Percentiles rank a stretch among this genome's conserved stretches.
Conservation (phyloP, 2,329 filamentous ascomycete genomes). For the Coniochaeta ligniaria region DNA sequence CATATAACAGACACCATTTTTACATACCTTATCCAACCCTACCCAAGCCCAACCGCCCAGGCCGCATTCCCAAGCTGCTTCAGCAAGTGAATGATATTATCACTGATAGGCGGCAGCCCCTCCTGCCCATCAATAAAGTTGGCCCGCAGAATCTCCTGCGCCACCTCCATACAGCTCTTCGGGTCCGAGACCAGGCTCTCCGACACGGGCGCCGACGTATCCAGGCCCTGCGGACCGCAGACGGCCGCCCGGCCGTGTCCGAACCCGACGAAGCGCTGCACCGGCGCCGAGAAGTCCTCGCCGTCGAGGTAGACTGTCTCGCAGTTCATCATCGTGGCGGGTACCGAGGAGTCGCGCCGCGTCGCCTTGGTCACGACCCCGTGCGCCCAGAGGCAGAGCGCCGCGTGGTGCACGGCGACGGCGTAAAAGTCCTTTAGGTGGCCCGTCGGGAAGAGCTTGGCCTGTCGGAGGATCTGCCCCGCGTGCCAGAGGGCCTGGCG, state of each 20-base stretch:
- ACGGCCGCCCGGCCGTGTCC: conserved; percentile 48
- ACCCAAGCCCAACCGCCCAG: conserved; percentile 24
- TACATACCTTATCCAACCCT: background rate
- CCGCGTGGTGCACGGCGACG: conserved; percentile 61
- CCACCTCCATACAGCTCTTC: conserved; percentile 49
- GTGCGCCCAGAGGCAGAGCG: conserved; percentile 62
- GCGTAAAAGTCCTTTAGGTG: conserved; percentile 60
- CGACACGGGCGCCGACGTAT: conserved; percentile 8
- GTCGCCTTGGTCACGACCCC: conserved; percentile 47
- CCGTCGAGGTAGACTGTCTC: conserved; percentile 48
- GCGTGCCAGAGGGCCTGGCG: conserved; percentile 61
- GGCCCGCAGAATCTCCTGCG: conserved; percentile 46
- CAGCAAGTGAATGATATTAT: conserved; percentile 59
- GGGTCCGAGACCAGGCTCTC: conserved; percentile 46
- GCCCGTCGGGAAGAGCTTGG: conserved; percentile 43
- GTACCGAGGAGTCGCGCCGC: background rate
- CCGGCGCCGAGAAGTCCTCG: conserved; percentile 39
- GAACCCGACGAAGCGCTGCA: conserved; percentile 50
- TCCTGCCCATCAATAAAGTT: conserved; percentile 41
- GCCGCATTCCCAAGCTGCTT: conserved; percentile 50
- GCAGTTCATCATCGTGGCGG: conserved; percentile 16
- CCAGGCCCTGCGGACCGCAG: conserved; percentile 21
- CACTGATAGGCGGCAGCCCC: conserved; percentile 52
- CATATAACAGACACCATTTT: background rate
- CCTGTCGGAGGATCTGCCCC: conserved; percentile 57